Base-by-base conservation (phyloP, 441 rosid genomes). In the Corymbia citriodora region DNA sequence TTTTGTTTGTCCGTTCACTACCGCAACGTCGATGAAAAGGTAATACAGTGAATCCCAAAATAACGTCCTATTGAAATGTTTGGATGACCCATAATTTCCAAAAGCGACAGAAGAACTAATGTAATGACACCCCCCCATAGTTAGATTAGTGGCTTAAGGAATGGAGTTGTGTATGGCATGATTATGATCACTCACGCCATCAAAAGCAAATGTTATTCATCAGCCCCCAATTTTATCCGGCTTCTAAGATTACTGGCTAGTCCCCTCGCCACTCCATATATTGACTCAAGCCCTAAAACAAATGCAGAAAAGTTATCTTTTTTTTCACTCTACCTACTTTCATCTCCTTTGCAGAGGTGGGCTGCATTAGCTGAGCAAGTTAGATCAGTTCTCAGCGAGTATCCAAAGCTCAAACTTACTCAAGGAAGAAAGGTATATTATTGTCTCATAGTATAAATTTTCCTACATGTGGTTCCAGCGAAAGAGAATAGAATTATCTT, bases 1-100 rank as follows among this genome's bases (percentile, higher is more conserved):
- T 95, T 95, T 87, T 94, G 94, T 88, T 82, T 93, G 86, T 95
- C 96, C 45, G 96, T 95, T 33, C 96, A 95, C 92, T 95, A 92
- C 88, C 94, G 96, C 29, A 91, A 94, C 48, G 95, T 94, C 8
- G 93, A 95, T 27, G 96, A 94, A 91, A 92, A 92, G 94, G 93
- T 93, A 88, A 79, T 23, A 79, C 3, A 7, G 2, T 3, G n/a
- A 45, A 79, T 45, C 85, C 17, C n/a, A 48, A 79, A 79, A 45
- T 23, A 29, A 79, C n/a, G 29, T 45, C n/a, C 18, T 1, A n/a
- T 79, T 18, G n/a, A 79, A 79, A 45, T 79, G n/a, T 79, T 23
- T 79, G 53, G 23, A 45, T 13, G 23, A 79, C 53, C 18, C 5
- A 18, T 12, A 79, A 79, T 45, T 79, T 79, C n/a, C 16, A 45